phyloP scores from a whole-genome alignment of 306 rosid genomes.

The Clitoria ternatea region DNA sequence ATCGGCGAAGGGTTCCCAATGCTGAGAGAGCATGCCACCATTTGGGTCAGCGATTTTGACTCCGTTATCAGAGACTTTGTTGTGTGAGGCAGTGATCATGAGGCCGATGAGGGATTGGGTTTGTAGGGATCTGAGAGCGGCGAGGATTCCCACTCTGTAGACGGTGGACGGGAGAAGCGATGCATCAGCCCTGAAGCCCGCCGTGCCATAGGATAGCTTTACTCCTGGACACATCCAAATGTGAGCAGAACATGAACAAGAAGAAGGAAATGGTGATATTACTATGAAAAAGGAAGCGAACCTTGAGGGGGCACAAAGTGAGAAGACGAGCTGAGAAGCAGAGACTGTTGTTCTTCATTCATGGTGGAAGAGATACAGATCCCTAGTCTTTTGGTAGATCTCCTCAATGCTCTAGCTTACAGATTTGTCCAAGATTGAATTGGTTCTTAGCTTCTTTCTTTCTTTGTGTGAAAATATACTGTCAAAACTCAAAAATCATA shows the following conservation, averaged over 20 bases:
- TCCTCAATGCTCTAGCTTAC: neutral
- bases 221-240: conserved; percentile 36
- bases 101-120: conserved; percentile 64
- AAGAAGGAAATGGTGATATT: neutral
- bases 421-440: neutral
- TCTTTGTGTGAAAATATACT: too few relatives aligned
- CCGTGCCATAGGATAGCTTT: conserved; percentile 70
- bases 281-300: neutral
- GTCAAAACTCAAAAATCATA: too few relatives aligned
- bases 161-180: conserved; percentile 60
- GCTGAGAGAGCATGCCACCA: conserved; percentile 90
- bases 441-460: too few relatives aligned
- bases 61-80: conserved; percentile 80
- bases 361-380: conserved; percentile 26
- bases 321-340: conserved; percentile 51
- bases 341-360: conserved; percentile 58
- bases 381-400: neutral
- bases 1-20: conserved; percentile 92
- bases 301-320: conserved; percentile 62
- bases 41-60: conserved; percentile 76
- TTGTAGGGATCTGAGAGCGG: conserved; percentile 68
- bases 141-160: conserved; percentile 69
- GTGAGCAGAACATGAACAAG: neutral
- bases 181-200: conserved; percentile 88
- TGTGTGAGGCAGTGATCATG: conserved; percentile 94